Evolutionary conservation across 495 filamentous ascomycete species (phyloP), one percentile per base, ranked within the genome.

Genomic region (Niebla homalea): DNA sequence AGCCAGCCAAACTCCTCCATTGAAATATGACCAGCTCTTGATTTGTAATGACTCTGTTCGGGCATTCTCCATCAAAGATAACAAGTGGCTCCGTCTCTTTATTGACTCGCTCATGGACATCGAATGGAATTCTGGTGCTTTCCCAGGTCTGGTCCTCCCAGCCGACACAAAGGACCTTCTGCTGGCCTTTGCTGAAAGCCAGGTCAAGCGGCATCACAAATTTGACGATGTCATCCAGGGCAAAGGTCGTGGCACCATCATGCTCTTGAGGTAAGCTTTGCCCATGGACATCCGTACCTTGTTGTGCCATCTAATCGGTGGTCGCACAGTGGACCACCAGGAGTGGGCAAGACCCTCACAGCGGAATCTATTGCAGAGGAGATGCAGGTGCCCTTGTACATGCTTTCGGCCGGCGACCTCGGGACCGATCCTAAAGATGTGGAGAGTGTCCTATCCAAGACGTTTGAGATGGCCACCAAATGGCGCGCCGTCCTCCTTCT

Each of bases 401-500:
- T 46, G 26, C 49, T 63, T n/a, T 57, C 51, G 8, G 53, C 55
- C 7, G 58, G 55, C 18, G 55, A 61, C 15, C 25, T 59, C 1
- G 53, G 56, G 0, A 60, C 59, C 10, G 43, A 55, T 12, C 47
- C 59, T n/a, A 32, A 49, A 18, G 43, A 51, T 19, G 45, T 62
- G 16, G 58, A 62, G 15, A 45, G 49, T 15, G 36, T 43, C 14
- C 50, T 62, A 4, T 56, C 37, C 3, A 26, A 39, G 40, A 51
- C 53, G 22, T 51, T 62, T 11, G 59, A 62, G 19, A 23, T 57
- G 25, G 52, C 52, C 0, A 40, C 49, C 6, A 54, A 36, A 21
- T 67, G 62, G 64, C 65, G 60, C 0, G 65, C 66, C 5, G 61
- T 73, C 19, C 60, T 73, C 0, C 60, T 73, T 11, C 59, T 74